phyloP scores from a whole-genome alignment of 2,329 filamentous ascomycete species.

The Purpureocillium takamizusanense region DNA sequence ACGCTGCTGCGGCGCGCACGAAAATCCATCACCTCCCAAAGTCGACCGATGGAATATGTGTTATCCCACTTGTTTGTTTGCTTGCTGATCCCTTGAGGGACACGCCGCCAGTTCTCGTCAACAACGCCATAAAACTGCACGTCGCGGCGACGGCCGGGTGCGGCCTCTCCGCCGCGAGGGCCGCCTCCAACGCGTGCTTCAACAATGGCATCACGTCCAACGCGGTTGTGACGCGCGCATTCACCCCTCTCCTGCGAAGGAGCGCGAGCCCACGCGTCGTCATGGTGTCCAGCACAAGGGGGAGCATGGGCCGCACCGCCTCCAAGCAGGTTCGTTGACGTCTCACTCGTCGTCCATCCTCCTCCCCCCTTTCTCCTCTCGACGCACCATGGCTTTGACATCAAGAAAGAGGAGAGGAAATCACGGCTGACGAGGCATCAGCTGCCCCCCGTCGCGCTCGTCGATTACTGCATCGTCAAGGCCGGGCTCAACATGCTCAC shows the following conservation, averaged over 20 bases:
- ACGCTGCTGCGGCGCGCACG: too few relatives aligned
- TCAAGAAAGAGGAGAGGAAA: neutral
- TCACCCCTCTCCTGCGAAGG: slow-evolving; percentile 5
- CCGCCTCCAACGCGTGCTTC: slow-evolving; percentile 5
- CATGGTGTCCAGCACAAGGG: slow-evolving; percentile 10
- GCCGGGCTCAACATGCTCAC: slow-evolving; percentile 13
- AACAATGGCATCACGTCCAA: slow-evolving; percentile 11
- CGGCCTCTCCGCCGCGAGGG: slow-evolving; percentile 2
- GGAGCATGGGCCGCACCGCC: slow-evolving; percentile 9
- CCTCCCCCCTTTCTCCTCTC: too few relatives aligned
- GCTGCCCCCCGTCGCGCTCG: too few relatives aligned
- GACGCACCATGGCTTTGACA: too few relatives aligned
- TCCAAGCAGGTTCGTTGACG: slow-evolving; percentile 4
- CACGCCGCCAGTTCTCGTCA: too few relatives aligned
- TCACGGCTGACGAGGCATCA: slow-evolving; percentile 1
- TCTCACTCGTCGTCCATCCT: neutral
- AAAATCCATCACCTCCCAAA: too few relatives aligned
- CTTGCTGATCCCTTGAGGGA: too few relatives aligned
- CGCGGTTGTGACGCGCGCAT: slow-evolving; percentile 9
- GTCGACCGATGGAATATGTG: too few relatives aligned
- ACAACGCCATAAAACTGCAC: neutral
- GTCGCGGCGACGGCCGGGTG: slow-evolving; percentile 5
- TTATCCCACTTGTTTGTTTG: too few relatives aligned
- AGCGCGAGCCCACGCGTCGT: slow-evolving; percentile 8
- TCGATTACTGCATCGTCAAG: slow-evolving; percentile 8